Evolutionary conservation across 495 filamentous ascomycete genomes (phyloP), one percentile per base, ranked within the genome.

Genomic region (Penicillium lividum): DNA sequence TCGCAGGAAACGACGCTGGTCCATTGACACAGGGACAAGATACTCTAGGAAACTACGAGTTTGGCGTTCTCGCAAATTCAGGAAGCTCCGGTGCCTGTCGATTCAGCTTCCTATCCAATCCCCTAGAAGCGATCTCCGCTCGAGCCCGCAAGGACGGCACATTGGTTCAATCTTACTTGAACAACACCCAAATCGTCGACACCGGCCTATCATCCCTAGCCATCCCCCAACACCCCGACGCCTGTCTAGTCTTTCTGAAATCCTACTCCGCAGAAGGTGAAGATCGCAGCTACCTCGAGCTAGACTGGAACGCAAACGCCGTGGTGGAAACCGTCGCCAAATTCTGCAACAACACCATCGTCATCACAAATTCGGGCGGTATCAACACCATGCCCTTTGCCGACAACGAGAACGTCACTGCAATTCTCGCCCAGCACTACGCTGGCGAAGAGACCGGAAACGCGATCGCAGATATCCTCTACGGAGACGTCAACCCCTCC

Each of bases 1-100:
- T 90, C 16, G 82, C 87, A 55, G 86, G 87, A 9, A 82, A 86
- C 18, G 86, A 88, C 45, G 86, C 85, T 15, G 82, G 81, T 16
- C 77, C 82, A 5, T 74, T 77, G 9, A 77, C 77, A 8, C 75
- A 78, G 30, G 73, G 73, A 5, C 75, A 73, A 49, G 71, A 70
- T 10, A 73, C 77, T 36, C 71, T 73, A 8, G 72, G 74, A 9
- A 52, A 62, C 10, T 85, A 77, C 65, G 78, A 83, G n/a, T 76
- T 72, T 33, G 86, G 86, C 0, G 84, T 82, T 0, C 65, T 88
- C 13, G 75, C 84, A 29, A 77, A 77, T 0, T 82, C 84, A 13
- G 84, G 83, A 25, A 83, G 86, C 7, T 86, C 83, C 0, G 86
- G 86, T 0, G 80, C 80, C 1, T 63, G 80, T 51, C 60, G 77